Evolutionary conservation across 83 land plant species (phyloP), one percentile per base, ranked within the genome.

Genomic region (Thuja plicata): DNA sequence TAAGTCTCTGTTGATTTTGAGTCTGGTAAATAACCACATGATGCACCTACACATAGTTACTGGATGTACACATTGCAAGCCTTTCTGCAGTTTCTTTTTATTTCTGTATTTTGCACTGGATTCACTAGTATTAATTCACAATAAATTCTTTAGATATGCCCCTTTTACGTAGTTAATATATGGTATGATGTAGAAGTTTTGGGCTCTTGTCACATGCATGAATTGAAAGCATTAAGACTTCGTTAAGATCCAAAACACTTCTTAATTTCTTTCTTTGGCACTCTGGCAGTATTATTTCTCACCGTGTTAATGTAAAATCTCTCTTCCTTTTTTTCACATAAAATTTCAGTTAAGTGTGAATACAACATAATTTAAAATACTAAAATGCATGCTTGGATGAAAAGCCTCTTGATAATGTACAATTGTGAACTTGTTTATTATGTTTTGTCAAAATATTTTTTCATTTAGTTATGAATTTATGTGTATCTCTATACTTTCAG

Each of bases 401-500:
- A 19, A 19, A 16, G 46, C 84, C n/a, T 80, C 48, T 80, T 7
- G 6, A 21, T 45, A 17, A 21, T 80, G 24, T 27, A 40, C 41
- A 9, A 21, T 8, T 1, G n/a, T 41, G 10, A 5, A 41, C 30
- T 7, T 80, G 43, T 24, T 40, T 41, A 21, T 41, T 5, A 5
- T 80, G 48, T 80, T 21, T 21, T 15, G 43, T 80, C 43, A 21
- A 80, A 17, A 8, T 38, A 2, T 5, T 41, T 38, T 78, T 38
- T 21, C 84, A 8, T 32, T 17, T 34, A 41, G 48, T 7, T 41
- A 37, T 40, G 84, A 24, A 11, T 21, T 80, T 41, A 1, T 41
- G n/a, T 41, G 41, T 41, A 17, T 80, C 38, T 80, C 30, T 81
- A 24, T 81, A 40, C 48, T 24, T 89, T 76, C 89, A 94, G 93